phyloP scores from a whole-genome alignment of 2,329 filamentous ascomycete species.

The Elsinoe arachidis region DNA sequence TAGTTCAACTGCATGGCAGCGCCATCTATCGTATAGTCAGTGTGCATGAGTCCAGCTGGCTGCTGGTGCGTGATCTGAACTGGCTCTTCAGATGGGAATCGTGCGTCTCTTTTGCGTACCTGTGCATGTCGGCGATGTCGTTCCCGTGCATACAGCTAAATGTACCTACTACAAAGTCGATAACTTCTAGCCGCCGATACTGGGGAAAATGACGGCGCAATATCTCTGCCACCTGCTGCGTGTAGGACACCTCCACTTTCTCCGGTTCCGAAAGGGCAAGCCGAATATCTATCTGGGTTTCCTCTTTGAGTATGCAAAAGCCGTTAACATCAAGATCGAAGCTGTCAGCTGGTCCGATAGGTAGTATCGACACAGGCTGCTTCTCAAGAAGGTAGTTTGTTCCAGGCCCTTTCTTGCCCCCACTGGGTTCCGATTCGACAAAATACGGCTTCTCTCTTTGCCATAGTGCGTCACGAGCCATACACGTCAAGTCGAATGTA shows the following conservation, averaged over 20 bases:
- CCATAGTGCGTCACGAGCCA: not conserved
- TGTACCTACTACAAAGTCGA: not conserved
- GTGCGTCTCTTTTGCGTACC: not conserved
- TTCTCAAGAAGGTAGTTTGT: not conserved
- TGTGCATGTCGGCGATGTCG: not conserved
- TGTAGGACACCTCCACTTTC: not conserved
- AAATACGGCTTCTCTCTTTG: not conserved
- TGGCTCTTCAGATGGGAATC: not conserved
- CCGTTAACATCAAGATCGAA: not conserved
- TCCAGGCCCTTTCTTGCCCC: not conserved
- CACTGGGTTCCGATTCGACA: not conserved
- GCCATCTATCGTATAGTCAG: not conserved
- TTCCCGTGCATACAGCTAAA: not conserved
- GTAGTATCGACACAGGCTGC: not conserved
- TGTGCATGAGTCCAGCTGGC: not conserved
- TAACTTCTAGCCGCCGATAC: not conserved
- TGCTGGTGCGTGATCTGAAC: not conserved
- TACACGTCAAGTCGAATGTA: not conserved
- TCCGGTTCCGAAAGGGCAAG: not conserved
- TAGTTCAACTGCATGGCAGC: not conserved
- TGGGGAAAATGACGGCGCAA: not conserved
- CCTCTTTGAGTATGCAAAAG: not conserved
- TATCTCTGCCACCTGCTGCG: not conserved
- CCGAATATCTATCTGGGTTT: not conserved
- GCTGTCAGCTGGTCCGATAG: not conserved